These are phyloP conservation scores for Citrus inodora DNA, from an alignment of 345 rosid genomes.

Conservation along the genomic window DNA sequence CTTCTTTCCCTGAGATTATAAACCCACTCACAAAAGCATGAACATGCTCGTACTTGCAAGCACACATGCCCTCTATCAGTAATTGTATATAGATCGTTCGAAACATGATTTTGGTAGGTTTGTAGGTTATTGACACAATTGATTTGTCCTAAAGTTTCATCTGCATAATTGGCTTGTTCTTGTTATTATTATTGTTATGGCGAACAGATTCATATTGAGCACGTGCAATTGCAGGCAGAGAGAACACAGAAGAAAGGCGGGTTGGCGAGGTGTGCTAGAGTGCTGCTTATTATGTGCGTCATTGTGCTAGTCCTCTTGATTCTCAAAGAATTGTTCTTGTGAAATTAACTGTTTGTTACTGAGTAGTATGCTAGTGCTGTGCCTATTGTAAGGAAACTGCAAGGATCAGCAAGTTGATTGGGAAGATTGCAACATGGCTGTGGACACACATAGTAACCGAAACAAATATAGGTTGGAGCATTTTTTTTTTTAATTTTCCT, in stretches of 20 bases:
- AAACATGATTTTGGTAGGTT: conserved; percentile 2
- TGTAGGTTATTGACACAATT: not conserved
- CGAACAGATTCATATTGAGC: not conserved
- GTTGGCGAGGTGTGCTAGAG: conserved; percentile 86
- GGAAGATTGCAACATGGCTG: not conserved
- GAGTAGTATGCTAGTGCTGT: not conserved
- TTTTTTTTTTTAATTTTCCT: not conserved
- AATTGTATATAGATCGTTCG: not conserved
- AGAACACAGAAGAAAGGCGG: conserved; percentile 82
- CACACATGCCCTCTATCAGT: not conserved
- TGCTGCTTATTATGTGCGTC: conserved; percentile 77
- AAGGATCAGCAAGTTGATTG: not conserved
- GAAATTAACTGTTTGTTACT: conserved; percentile 11
- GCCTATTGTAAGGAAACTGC: not conserved
- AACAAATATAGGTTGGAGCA: not conserved
- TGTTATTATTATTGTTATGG: not conserved
- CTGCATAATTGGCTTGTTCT: not conserved
- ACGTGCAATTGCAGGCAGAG: conserved; percentile 62
- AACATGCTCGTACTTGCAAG: not conserved
- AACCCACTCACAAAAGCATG: not conserved
- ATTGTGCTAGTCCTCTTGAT: conserved; percentile 80
- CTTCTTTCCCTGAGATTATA: not conserved
- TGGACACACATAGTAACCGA: not conserved
- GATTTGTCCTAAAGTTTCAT: not conserved
- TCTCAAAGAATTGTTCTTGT: conserved; percentile 62